Evolutionary conservation across 495 filamentous ascomycete species (phyloP).

Genomic region (Lasiosphaeriaceae sp.): DNA sequence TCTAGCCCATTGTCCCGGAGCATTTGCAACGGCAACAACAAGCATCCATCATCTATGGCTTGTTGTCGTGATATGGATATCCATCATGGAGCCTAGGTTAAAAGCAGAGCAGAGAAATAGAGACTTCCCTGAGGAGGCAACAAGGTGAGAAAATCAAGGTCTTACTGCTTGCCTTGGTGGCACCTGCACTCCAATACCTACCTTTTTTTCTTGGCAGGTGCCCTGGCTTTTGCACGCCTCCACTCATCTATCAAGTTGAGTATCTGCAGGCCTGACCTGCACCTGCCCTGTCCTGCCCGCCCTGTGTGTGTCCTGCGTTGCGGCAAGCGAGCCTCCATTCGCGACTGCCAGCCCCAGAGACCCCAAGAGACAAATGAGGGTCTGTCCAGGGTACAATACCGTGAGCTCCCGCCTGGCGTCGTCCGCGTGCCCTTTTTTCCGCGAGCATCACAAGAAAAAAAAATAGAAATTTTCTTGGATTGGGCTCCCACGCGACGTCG

Average conservation of each 20-base stretch:
- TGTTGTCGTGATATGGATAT: not conserved
- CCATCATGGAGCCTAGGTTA: not conserved
- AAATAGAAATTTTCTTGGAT: too few species aligned
- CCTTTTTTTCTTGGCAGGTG: slow-evolving; percentile 19
- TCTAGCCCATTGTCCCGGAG: slow-evolving; percentile 15
- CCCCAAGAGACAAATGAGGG: too few species aligned
- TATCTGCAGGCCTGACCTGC: too few species aligned
- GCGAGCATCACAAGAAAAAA: too few species aligned
- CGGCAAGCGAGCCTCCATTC: too few species aligned
- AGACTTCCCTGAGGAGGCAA: not conserved
- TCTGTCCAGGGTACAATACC: too few species aligned
- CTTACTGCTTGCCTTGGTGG: slow-evolving; percentile 16
- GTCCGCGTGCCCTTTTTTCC: too few species aligned
- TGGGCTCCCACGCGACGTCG: too few species aligned
- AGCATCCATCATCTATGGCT: not conserved
- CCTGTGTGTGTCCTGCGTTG: too few species aligned
- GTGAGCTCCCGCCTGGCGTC: too few species aligned
- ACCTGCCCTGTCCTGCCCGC: too few species aligned
- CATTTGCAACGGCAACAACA: slow-evolving; percentile 15
- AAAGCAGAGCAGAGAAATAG: not conserved
- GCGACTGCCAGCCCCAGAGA: too few species aligned
- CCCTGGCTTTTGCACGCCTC: not conserved
- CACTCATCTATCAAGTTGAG: not conserved
- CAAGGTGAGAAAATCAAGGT: slow-evolving; percentile 12
- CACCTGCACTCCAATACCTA: slow-evolving; percentile 18